Percentiles rank a stretch among this genome's conserved stretches.
Conservation (phyloP, 345 rosid genomes). For the Eucalyptus pumila region DNA sequence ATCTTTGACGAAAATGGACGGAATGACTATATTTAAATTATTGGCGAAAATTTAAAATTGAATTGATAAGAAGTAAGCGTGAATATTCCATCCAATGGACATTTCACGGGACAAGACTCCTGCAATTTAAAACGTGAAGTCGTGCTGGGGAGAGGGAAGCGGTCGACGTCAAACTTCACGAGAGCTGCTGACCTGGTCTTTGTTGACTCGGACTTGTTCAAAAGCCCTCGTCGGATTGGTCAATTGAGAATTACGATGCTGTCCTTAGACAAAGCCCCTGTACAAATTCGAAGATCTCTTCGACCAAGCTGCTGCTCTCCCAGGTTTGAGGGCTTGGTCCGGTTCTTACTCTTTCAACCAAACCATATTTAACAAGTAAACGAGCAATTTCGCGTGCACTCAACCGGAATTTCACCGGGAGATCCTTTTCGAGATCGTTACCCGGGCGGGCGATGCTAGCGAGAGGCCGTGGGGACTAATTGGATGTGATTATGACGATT, state of each 20-base stretch:
- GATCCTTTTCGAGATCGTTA: not conserved
- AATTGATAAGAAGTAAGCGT: no score
- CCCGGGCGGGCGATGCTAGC: no score
- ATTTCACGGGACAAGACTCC: not conserved
- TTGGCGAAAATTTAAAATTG: rapidly evolving
- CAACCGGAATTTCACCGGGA: not conserved
- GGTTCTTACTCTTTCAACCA: not conserved
- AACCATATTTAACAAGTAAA: not conserved
- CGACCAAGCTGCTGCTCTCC: not conserved
- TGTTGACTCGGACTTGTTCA: not conserved
- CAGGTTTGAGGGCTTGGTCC: not conserved
- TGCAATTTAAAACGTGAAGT: not conserved
- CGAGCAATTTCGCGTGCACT: not conserved
- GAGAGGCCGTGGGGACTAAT: not conserved
- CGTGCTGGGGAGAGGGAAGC: not conserved
- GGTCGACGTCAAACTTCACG: not conserved
- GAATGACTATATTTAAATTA: rapidly evolving
- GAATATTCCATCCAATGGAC: not conserved
- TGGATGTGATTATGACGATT: not conserved
- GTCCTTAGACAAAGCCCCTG: not conserved
- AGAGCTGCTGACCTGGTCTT: not conserved
- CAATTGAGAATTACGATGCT: not conserved
- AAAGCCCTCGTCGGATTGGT: not conserved
- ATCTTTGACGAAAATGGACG: rapidly evolving
- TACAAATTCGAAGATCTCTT: not conserved